Percentiles rank a stretch among this genome's conserved stretches.
These are phyloP conservation scores for Sugiyamaella sp. DNA, from an alignment of 1,139 yeast genomes.

Conservation along the genomic window DNA sequence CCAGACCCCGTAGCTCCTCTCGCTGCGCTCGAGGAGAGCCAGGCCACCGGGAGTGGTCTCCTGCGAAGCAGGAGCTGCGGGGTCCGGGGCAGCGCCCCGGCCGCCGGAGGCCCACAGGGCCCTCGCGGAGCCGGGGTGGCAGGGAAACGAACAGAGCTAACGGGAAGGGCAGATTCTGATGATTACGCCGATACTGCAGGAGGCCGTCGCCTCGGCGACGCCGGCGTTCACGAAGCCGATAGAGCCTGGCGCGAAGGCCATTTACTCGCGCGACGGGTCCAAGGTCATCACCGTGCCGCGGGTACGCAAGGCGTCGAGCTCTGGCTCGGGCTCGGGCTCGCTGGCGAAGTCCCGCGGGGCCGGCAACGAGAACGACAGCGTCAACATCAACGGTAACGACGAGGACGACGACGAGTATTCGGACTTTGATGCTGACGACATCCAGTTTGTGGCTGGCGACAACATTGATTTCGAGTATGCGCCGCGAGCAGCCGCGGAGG, in stretches of 20 bases:
- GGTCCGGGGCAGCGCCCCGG: constrained; percentile 1
- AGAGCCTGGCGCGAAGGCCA: constrained; percentile 34
- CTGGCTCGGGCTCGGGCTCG: constrained; percentile 2
- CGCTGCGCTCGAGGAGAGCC: no score
- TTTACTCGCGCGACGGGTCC: constrained; percentile 36
- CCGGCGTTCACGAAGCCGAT: constrained; percentile 33
- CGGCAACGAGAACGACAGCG: constrained; percentile 2
- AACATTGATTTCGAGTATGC: constrained; percentile 62
- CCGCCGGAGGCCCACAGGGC: neutral
- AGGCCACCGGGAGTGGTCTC: neutral
- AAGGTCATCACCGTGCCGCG: constrained; percentile 33
- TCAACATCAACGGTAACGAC: constrained; percentile 26
- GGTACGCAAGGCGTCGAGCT: constrained; percentile 4
- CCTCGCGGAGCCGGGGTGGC: neutral
- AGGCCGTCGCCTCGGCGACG: constrained; percentile 30
- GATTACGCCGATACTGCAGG: constrained; percentile 19
- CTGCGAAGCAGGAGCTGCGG: constrained; percentile 1
- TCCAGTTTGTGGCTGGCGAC: constrained; percentile 53
- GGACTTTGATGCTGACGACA: constrained; percentile 26
- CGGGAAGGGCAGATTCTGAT: neutral
- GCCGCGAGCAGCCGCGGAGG: constrained; percentile 11
- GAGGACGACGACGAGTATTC: constrained; percentile 26
- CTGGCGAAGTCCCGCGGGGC: constrained; percentile 13
- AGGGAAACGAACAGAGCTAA: neutral
- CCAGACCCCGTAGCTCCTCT: neutral